These are phyloP conservation scores for Stylonectria norvegica DNA, from an alignment of 2,329 filamentous ascomycete genomes.

Conservation along the genomic window DNA sequence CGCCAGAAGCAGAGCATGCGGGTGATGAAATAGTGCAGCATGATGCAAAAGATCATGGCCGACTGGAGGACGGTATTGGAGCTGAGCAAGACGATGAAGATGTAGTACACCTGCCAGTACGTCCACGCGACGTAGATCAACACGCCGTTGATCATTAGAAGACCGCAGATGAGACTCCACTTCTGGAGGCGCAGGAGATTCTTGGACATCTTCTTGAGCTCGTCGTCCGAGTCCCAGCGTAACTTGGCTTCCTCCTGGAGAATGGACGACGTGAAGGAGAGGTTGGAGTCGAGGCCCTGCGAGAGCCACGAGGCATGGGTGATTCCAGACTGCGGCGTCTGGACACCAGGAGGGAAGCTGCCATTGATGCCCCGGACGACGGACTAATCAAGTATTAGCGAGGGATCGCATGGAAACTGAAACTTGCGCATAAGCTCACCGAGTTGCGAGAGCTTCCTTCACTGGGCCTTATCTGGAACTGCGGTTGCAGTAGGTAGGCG, in stretches of 20 bases:
- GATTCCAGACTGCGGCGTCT: conserved; percentile 30
- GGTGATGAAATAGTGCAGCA: conserved; percentile 31
- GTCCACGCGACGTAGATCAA: conserved; percentile 37
- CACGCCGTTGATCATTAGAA: conserved; percentile 32
- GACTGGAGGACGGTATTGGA: conserved; percentile 43
- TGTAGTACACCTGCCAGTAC: conserved; percentile 41
- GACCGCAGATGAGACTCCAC: conserved; percentile 37
- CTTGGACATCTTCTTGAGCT: conserved; percentile 38
- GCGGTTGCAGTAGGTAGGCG: conserved; percentile 13
- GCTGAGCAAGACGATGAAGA: conserved; percentile 44
- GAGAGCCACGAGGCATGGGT: conserved; percentile 33
- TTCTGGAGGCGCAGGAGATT: conserved; percentile 37
- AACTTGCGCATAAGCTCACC: conserved; percentile 14
- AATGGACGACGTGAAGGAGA: conserved; percentile 36
- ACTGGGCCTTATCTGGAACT: conserved; percentile 12
- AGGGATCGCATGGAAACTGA: not conserved
- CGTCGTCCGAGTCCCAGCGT: conserved; percentile 39
- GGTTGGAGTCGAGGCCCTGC: conserved; percentile 31
- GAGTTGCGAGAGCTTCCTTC: conserved; percentile 27
- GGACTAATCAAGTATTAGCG: conserved; percentile 25
- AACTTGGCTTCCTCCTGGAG: conserved; percentile 38
- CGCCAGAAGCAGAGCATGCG: conserved; percentile 29
- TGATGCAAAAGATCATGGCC: conserved; percentile 40
- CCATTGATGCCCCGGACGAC: conserved; percentile 32
- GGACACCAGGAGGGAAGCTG: conserved; percentile 29